Conservation (phyloP, 768 basidiomycete genomes). For the Austroboletus eburneus region DNA sequence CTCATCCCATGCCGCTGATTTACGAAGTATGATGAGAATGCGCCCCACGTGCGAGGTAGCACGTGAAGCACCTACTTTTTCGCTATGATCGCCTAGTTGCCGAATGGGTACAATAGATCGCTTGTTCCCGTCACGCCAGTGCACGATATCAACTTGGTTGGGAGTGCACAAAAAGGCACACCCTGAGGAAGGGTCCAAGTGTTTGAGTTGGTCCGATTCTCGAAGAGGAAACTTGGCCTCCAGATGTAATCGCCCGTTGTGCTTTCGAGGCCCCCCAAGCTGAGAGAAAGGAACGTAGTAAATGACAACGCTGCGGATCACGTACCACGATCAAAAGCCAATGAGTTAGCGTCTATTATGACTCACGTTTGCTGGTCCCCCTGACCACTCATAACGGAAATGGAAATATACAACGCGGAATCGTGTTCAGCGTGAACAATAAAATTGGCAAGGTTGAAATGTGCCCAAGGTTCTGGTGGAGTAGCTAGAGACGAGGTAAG, state of each 20-base stretch:
- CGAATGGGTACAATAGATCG: not conserved
- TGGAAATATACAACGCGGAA: not conserved
- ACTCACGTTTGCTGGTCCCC: too few species aligned
- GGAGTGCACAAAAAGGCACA: not conserved
- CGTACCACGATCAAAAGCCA: too few species aligned
- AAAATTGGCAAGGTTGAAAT: not conserved
- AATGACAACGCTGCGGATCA: not conserved
- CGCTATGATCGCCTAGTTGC: not conserved
- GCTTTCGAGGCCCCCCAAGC: not conserved
- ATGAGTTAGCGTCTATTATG: too few species aligned
- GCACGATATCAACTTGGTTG: not conserved
- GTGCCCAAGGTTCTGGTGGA: not conserved
- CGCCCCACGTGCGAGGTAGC: not conserved
- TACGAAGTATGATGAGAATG: not conserved
- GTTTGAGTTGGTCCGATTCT: not conserved
- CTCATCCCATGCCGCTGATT: not conserved
- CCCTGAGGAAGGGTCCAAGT: not conserved
- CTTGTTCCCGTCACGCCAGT: not conserved
- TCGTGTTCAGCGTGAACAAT: not conserved
- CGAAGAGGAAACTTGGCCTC: not conserved
- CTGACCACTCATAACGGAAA: too few species aligned
- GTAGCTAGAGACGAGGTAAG: not conserved
- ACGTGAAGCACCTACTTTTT: too few species aligned
- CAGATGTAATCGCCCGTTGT: not conserved
- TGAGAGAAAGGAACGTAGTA: not conserved